A percentile compares a stretch with the other conserved stretches of the same genome.
Evolutionary conservation across 164 flowering plant genomes (phyloP).

Genomic region (Stephania yunnanensis): DNA sequence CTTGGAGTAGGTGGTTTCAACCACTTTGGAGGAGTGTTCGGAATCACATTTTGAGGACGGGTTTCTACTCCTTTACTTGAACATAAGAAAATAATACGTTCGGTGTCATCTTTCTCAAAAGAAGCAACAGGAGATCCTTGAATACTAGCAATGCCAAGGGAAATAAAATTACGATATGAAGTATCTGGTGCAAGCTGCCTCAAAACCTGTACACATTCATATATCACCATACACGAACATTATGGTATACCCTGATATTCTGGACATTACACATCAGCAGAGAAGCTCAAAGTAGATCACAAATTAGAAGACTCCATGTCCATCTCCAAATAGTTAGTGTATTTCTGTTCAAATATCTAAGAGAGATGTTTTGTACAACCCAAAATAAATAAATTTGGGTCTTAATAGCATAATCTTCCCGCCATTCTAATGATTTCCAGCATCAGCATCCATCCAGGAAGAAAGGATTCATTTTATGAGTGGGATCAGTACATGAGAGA

Average conservation of each 20-base stretch:
- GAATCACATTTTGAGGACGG: constrained; percentile 13
- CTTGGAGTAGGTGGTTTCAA: constrained; percentile 68
- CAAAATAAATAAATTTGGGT: no score
- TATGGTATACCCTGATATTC: neutral
- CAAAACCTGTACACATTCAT: constrained; percentile 55
- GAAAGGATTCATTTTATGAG: no score
- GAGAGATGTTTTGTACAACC: neutral
- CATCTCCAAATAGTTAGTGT: neutral
- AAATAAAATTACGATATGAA: constrained; percentile 76
- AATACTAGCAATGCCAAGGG: constrained; percentile 88
- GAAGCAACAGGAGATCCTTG: constrained; percentile 94
- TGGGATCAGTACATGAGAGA: no score
- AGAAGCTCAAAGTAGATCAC: neutral
- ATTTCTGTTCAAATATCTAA: neutral
- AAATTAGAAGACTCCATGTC: neutral
- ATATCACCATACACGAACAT: neutral
- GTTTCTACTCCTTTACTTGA: constrained; percentile 29
- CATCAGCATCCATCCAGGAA: no score
- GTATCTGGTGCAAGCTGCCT: constrained; percentile 89
- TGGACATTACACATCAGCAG: neutral
- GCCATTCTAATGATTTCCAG: no score
- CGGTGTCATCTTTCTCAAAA: constrained; percentile 87
- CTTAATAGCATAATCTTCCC: no score
- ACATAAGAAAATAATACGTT: constrained; percentile 80
- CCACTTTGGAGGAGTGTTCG: constrained; percentile 54